These are phyloP conservation scores for Acidomyces sp. DNA, from an alignment of 495 filamentous ascomycete genomes.

Conservation along the genomic window DNA sequence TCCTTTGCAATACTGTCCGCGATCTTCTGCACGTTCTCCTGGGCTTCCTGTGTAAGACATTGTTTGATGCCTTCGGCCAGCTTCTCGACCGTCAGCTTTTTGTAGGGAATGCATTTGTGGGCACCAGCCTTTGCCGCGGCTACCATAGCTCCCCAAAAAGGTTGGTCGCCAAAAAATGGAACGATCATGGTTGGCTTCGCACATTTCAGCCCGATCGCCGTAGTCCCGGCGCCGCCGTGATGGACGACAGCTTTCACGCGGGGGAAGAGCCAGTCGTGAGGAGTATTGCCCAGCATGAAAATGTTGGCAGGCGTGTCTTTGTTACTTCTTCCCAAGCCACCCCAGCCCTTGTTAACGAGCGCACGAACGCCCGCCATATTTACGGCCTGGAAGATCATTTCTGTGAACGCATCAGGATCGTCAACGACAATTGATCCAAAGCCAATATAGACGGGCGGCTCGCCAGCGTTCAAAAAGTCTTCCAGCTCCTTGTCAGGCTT, in stretches of 20 bases:
- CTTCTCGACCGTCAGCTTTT: slow-evolving; percentile 47
- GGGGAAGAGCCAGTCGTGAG: slow-evolving; percentile 32
- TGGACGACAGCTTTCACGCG: slow-evolving; percentile 27
- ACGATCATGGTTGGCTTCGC: slow-evolving; percentile 31
- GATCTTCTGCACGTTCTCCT: slow-evolving; percentile 43
- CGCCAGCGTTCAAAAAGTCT: slow-evolving; percentile 27
- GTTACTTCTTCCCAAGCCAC: slow-evolving; percentile 23
- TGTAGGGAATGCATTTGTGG: slow-evolving; percentile 54
- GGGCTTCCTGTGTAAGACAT: slow-evolving; percentile 46
- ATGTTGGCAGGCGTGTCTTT: slow-evolving; percentile 25
- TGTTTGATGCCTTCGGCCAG: slow-evolving; percentile 57
- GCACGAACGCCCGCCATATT: slow-evolving; percentile 27
- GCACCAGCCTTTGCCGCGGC: slow-evolving; percentile 52
- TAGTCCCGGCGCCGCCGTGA: slow-evolving; percentile 31
- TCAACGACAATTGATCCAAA: slow-evolving; percentile 32
- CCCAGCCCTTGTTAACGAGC: slow-evolving; percentile 31
- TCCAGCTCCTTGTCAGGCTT: slow-evolving; percentile 25
- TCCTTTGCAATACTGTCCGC: slow-evolving; percentile 50
- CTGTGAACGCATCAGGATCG: slow-evolving; percentile 28
- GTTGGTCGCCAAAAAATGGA: slow-evolving; percentile 41
- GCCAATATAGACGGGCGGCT: slow-evolving; percentile 29
- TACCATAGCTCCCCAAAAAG: slow-evolving; percentile 73
- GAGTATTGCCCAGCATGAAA: slow-evolving; percentile 31
- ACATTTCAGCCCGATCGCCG: slow-evolving; percentile 28
- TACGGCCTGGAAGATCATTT: slow-evolving; percentile 29